Percentiles rank a stretch among this genome's conserved stretches.
Evolutionary conservation across 1,139 yeast genomes (phyloP).

Genomic region (Candida buenavistaensis): DNA sequence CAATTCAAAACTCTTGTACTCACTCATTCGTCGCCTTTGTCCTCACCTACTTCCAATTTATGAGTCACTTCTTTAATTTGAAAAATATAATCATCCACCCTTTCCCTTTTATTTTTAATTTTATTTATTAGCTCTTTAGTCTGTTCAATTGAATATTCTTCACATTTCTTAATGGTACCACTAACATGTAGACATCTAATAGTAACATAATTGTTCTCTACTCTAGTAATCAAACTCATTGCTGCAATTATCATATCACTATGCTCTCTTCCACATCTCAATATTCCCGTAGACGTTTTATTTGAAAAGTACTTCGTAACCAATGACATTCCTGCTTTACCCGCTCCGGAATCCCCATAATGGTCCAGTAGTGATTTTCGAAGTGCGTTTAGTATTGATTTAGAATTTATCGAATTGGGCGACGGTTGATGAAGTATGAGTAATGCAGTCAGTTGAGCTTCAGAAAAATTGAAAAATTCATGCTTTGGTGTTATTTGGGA

Average conservation of each 20-base stretch:
- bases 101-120: slow-evolving; percentile 12
- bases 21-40: slow-evolving; percentile 5
- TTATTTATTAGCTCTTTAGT: slow-evolving; percentile 35
- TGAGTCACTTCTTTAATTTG: slow-evolving; percentile 3
- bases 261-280: slow-evolving; percentile 72
- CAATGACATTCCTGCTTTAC: slow-evolving; percentile 61
- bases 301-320: slow-evolving; percentile 78
- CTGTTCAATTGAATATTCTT: slow-evolving; percentile 58
- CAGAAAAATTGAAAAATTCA: slow-evolving; percentile 22
- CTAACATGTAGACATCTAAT: slow-evolving; percentile 70
- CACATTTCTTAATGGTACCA: slow-evolving; percentile 88
- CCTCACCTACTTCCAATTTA: slow-evolving; percentile 8
- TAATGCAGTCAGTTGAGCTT: slow-evolving; percentile 36
- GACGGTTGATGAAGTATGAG: slow-evolving; percentile 51
- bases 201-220: slow-evolving; percentile 56
- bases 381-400: slow-evolving; percentile 52
- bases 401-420: slow-evolving; percentile 43
- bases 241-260: slow-evolving; percentile 68
- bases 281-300: slow-evolving; percentile 80
- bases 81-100: slow-evolving; percentile 4
- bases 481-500: slow-evolving; percentile 13
- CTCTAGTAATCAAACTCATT: slow-evolving; percentile 56
- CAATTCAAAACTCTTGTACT: slow-evolving; percentile 6
- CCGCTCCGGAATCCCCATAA: slow-evolving; percentile 81
- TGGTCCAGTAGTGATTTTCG: slow-evolving; percentile 53